These are phyloP conservation scores for Pleurotus salmoneostramineus DNA, from an alignment of 768 basidiomycete species.

Conservation along the genomic window DNA sequence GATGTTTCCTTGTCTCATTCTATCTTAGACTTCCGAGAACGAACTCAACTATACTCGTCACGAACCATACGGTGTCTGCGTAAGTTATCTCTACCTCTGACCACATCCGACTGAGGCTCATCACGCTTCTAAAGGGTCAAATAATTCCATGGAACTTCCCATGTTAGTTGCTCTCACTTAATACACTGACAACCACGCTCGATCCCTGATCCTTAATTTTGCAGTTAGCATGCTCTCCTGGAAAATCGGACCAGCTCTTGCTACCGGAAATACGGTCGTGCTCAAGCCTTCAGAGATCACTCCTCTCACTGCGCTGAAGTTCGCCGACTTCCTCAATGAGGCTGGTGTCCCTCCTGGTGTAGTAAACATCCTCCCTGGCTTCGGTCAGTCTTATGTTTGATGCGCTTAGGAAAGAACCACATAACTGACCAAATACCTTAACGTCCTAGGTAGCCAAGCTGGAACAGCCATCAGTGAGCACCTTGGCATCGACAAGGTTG, in stretches of 20 bases:
- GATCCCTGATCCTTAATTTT: background rate
- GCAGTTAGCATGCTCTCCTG: constrained; percentile 19
- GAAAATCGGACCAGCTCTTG: constrained; percentile 26
- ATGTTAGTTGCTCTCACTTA: constrained; percentile 10
- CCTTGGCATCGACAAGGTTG: constrained; percentile 55
- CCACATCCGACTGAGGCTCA: background rate
- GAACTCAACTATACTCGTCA: constrained; percentile 69
- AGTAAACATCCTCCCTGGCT: constrained; percentile 56
- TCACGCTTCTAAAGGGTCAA: constrained; percentile 24
- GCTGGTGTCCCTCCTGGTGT: constrained; percentile 65
- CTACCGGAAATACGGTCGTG: constrained; percentile 56
- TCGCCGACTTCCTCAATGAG: constrained; percentile 42
- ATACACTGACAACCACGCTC: background rate
- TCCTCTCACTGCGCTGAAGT: constrained; percentile 49
- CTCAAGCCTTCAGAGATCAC: constrained; percentile 71
- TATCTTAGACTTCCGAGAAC: constrained; percentile 41
- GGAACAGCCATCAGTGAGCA: constrained; percentile 57
- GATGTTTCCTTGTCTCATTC: constrained; percentile 15
- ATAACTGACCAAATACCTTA: too few relatives aligned
- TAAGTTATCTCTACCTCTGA: constrained; percentile 10
- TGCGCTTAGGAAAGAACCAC: background rate
- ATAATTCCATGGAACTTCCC: constrained; percentile 67
- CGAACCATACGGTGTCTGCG: constrained; percentile 57
- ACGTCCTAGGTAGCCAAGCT: constrained; percentile 36
- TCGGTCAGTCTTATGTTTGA: constrained; percentile 26